Evolutionary conservation across 139 green algal genomes (phyloP), one percentile per base, ranked within the genome.

Genomic region (Pleodorina starrii): DNA sequence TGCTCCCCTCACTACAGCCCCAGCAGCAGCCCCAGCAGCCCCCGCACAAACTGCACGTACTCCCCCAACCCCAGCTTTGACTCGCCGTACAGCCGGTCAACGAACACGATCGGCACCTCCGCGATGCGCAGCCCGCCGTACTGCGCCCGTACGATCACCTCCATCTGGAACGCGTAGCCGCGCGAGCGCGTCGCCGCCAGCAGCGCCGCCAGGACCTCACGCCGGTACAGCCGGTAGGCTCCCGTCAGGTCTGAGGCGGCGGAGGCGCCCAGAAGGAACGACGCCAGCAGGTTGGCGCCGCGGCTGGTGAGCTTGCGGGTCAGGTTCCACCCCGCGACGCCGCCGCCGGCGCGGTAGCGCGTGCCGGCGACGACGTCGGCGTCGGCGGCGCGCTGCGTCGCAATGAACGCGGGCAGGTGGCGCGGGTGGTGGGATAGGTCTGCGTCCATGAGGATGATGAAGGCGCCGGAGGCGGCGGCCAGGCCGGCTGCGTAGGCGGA

Each of bases 101-200:
- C 98, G 94, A 99, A 99, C 32, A 98, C 96, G 85, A 99, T 99
- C 54, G 98, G 98, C 54, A 99, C 96, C 93, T 99, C 97, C 9
- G 77, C 93, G 16, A 99, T 90, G 0, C 54, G 87, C 23, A 91
- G 94, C 2, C 96, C 93, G 32, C 88, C 38, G 5, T 92, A 86
- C 59, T 90, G 90, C 0, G 97, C 98, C 0, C 97, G 91, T 57
- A 99, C 97, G 19, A 98, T 97, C 36, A 99, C 97, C 91, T 99
- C 98, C 98, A 99, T 99, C 86, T 99, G 98, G 74, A 99, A 99
- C 0, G 96, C 97, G 72, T 99, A 99, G 2, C 77, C 96, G 89
- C 75, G 91, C 14, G 85, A 94, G 0, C 54, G 75, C 0, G 83
- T 89, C 11, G 81, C 25, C 14, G 29, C 5, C 54, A 98, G 94